Percentiles rank a stretch among this genome's conserved stretches.
Conservation (phyloP, 495 filamentous ascomycete species). For the Daldinia vernicosa region DNA sequence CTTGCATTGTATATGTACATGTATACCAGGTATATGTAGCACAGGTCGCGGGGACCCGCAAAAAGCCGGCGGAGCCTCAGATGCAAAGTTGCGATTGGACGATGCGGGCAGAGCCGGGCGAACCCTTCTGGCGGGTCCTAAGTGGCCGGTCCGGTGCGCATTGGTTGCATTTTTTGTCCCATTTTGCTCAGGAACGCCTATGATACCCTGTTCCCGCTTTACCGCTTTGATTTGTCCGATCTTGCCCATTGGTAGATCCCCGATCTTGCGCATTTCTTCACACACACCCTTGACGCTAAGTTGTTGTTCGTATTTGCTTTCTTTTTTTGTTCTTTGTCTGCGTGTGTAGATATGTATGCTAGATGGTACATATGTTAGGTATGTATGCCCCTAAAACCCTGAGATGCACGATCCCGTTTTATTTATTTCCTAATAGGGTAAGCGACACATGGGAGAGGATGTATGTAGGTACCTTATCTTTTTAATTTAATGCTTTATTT, state of each 20-base stretch:
- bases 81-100: constrained; percentile 34
- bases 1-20: not conserved
- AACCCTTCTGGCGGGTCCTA: constrained; percentile 29
- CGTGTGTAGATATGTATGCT: not conserved
- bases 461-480: not conserved
- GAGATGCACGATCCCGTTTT: not conserved
- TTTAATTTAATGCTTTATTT: too few relatives aligned
- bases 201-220: constrained; percentile 20
- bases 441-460: not conserved
- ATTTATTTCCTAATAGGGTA: constrained; percentile 20
- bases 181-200: not conserved
- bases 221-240: constrained; percentile 28
- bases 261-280: constrained; percentile 6
- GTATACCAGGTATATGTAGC: not conserved
- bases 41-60: constrained; percentile 7
- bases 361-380: not conserved
- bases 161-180: not conserved
- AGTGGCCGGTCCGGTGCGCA: constrained; percentile 3
- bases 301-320: not conserved
- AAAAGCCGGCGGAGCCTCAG: constrained; percentile 19
- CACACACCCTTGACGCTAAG: not conserved
- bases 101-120: constrained; percentile 24
- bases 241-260: constrained; percentile 9
- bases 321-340: not conserved
- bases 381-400: not conserved